Evolutionary conservation across 345 rosid species (phyloP).

Genomic region (Rhizophora apiculata): DNA sequence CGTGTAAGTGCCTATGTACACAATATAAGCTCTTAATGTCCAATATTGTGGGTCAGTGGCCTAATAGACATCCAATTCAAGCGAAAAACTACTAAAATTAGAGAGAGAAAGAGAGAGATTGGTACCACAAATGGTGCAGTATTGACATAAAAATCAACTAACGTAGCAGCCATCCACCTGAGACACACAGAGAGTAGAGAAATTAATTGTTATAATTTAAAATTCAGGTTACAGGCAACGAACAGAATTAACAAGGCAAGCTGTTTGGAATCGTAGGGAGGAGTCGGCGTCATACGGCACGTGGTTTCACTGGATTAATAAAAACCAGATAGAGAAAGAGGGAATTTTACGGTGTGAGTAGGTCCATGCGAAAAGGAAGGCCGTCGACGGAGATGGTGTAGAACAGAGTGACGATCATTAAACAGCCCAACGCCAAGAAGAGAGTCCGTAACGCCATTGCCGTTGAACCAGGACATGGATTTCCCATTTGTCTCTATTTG

Average conservation of each 20-base stretch:
- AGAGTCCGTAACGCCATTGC: conserved; percentile 40
- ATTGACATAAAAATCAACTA: conserved; percentile 70
- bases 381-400: conserved; percentile 63
- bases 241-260: background rate
- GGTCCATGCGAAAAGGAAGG: conserved; percentile 63
- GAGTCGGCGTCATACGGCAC: too few relatives aligned
- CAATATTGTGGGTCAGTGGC: background rate
- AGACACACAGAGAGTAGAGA: background rate
- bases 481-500: background rate
- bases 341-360: conserved; percentile 61
- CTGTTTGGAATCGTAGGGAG: too few relatives aligned
- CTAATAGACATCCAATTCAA: background rate
- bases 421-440: conserved; percentile 41
- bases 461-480: conserved; percentile 25
- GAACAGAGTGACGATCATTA: conserved; percentile 51
- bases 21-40: too few relatives aligned
- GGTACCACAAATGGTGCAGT: conserved; percentile 58
- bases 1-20: too few relatives aligned
- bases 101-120: too few relatives aligned
- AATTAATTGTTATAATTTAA: background rate
- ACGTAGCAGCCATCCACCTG: conserved; percentile 78
- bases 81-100: background rate
- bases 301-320: background rate
- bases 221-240: background rate
- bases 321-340: background rate